Base-by-base conservation (phyloP, 2,329 filamentous ascomycete species). In the Helicocarpus griseus region DNA sequence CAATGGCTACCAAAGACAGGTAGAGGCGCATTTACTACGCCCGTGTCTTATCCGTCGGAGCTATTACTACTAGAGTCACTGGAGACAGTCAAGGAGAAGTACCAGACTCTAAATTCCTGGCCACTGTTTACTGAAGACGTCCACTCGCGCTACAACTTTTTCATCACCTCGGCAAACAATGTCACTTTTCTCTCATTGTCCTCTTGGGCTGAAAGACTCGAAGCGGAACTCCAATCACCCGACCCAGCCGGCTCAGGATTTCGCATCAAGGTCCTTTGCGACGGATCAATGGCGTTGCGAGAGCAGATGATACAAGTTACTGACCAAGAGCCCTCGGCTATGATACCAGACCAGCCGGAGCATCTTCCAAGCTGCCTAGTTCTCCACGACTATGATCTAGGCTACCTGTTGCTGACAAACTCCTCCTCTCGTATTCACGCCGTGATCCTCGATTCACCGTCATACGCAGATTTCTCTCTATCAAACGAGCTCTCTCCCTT, bases 1-100 rank as follows among this genome's bases (percentile, higher is more conserved):
- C 77, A 80, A 58, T 85, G 81, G 81, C 72, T 84, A 6, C 80
- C 81, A 1, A 71, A 68, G 49, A 64, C 64, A 17, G 67, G 61
- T 48, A 69, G 65, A 47, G 69, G 67, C 48, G 61, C 65, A 1
- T 74, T 74, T 58, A 65, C 61, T 24, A 65, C 68, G 11, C 70
- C 71, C 33, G 51, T 68, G 17, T 68, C 66, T 3, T 69, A 73
- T 21, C 64, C 69, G 8, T 65, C 68, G 40, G 70, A 73, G 38
- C 59, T 76, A 19, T 54, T 75, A 4, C 55, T 73, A 44, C 62
- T 75, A 9, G 72, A 76, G 54, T 71, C 70, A 0, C 53, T 76
- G 21, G 67, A 74, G 54, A 72, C 71, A 0, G 56, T 71, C 19
- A 63, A 55, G 45, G 56, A 61, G 48, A 59, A 57, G 21, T 52